Conservation (phyloP, 2,329 filamentous ascomycete species). For the Delphinella strobiligena region DNA sequence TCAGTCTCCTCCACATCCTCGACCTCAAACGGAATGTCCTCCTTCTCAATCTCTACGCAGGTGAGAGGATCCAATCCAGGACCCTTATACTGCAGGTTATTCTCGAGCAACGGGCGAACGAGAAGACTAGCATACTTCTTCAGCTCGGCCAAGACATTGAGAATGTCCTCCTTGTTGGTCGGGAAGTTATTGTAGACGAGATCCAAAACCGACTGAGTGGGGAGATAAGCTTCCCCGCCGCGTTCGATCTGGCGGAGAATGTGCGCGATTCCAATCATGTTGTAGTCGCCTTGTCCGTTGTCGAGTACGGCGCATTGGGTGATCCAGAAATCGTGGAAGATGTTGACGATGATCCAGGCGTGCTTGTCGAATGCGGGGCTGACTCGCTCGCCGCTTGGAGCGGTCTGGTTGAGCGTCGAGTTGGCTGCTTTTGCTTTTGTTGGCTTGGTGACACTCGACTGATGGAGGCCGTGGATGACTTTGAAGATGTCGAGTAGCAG, state of each 20-base stretch:
- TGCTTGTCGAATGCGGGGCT: background rate
- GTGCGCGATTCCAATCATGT: background rate
- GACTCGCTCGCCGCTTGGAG: background rate
- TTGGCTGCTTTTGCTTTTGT: background rate
- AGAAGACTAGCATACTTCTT: background rate
- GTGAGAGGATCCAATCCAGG: conserved; percentile 44
- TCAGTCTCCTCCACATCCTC: background rate
- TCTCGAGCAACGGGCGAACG: background rate
- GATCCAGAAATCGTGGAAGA: background rate
- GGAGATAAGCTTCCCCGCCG: background rate
- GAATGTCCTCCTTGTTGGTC: background rate
- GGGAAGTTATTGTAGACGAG: background rate
- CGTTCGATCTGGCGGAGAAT: background rate
- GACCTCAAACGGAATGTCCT: conserved; percentile 48
- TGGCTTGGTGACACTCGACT: background rate
- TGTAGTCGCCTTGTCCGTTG: background rate
- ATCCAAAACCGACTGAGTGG: background rate
- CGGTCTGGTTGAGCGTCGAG: background rate
- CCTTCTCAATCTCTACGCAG: conserved; percentile 46
- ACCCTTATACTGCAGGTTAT: conserved; percentile 1
- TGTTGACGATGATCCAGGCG: background rate
- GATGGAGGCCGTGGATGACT: background rate
- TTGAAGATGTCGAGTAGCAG: background rate
- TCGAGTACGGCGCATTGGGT: background rate
- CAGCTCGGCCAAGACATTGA: background rate